Evolutionary conservation across 148 eudicot species (phyloP).

Genomic region (Rhododendron ovatum): DNA sequence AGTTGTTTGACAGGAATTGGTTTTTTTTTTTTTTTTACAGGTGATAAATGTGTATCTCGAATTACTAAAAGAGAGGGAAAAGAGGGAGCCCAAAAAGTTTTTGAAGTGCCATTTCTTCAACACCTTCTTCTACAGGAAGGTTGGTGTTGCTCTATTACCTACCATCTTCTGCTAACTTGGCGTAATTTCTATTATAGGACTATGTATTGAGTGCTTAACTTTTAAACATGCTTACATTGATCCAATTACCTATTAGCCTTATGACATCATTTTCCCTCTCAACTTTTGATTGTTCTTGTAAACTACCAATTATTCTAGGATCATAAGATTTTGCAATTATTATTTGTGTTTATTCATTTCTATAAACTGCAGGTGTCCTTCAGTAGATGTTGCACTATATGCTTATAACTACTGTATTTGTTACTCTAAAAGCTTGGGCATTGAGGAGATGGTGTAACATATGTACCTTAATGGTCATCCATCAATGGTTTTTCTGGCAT

Average conservation of each 20-base stretch:
- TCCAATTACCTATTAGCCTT: background rate
- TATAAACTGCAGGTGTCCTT: background rate
- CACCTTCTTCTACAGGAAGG: slow-evolving; percentile 97
- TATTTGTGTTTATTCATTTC: background rate
- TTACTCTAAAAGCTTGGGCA: background rate
- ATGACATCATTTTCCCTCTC: background rate
- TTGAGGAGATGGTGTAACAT: background rate
- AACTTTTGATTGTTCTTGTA: background rate
- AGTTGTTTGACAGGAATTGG: background rate
- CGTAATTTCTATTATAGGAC: background rate
- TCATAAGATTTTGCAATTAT: background rate
- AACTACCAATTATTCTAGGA: background rate
- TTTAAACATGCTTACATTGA: background rate
- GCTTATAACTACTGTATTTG: background rate
- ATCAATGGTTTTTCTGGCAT: background rate
- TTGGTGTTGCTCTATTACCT: slow-evolving; percentile 27
- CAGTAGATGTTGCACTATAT: background rate
- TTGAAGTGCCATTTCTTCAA: slow-evolving; percentile 95
- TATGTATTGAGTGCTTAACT: background rate
- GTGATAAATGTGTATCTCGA: slow-evolving; percentile 87
- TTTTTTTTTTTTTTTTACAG: slow-evolving; percentile 30
- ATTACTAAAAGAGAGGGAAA: slow-evolving; percentile 90
- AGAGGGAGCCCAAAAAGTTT: slow-evolving; percentile 75
- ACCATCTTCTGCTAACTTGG: background rate
- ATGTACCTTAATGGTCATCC: background rate